Conservation (phyloP, 306 rosid species). For the Rosa rugosa region DNA sequence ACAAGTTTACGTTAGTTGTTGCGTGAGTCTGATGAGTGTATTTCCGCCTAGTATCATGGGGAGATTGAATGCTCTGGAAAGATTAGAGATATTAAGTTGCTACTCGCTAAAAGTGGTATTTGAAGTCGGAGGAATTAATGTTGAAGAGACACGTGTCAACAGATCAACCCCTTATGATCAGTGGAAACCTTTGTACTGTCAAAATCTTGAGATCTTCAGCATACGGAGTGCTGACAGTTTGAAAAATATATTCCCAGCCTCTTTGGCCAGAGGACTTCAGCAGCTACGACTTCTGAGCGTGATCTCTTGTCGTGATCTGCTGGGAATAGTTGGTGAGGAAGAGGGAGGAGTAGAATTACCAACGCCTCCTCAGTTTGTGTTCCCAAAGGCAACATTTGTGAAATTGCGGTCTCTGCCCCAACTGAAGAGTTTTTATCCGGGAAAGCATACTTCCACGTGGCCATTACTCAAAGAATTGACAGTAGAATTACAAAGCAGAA, state of each 20-base stretch:
- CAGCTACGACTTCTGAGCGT: neutral
- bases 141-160: too few relatives aligned
- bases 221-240: too few relatives aligned
- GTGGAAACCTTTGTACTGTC: neutral
- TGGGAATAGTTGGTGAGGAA: neutral
- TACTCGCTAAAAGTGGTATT: neutral
- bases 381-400: neutral
- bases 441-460: neutral
- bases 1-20: too few relatives aligned
- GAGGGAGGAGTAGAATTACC: neutral
- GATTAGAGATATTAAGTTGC: neutral
- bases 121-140: too few relatives aligned
- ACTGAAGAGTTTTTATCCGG: neutral
- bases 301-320: neutral
- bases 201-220: neutral
- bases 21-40: neutral
- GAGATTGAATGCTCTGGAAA: neutral
- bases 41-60: neutral
- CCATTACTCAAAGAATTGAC: neutral
- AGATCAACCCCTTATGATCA: neutral
- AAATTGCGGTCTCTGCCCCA: accelerated
- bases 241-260: neutral
- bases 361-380: neutral
- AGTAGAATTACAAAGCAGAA: too few relatives aligned
- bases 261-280: neutral